Evolutionary conservation across 768 basidiomycete genomes (phyloP).

Genomic region (Cyclocybe cylindracea): DNA sequence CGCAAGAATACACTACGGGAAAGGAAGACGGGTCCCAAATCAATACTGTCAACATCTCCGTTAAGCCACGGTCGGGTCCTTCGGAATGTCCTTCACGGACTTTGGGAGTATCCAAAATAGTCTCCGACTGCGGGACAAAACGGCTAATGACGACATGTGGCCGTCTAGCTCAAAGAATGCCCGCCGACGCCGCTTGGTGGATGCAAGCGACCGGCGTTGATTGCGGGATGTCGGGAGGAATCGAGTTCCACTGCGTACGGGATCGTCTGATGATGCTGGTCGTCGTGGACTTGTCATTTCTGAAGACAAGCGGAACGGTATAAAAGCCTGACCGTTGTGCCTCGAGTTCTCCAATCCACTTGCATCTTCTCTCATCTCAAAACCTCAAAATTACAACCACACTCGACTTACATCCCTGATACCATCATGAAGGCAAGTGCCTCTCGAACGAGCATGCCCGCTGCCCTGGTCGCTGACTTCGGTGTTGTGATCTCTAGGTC

Average conservation of each 20-base stretch:
- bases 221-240: conserved; percentile 12
- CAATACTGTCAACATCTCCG: too few relatives aligned
- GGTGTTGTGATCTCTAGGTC: conserved; percentile 39
- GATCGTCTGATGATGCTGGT: conserved; percentile 15
- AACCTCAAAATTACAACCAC: background rate
- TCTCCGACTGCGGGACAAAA: too few relatives aligned
- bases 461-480: conserved; percentile 7
- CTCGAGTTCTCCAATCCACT: conserved; percentile 1
- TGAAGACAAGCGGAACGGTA: conserved; percentile 8
- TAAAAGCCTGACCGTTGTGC: conserved; percentile 14
- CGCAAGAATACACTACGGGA: too few relatives aligned
- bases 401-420: background rate
- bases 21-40: too few relatives aligned
- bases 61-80: too few relatives aligned
- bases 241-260: conserved; percentile 9
- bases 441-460: background rate
- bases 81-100: too few relatives aligned
- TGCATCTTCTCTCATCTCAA: background rate
- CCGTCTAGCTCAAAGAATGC: too few relatives aligned
- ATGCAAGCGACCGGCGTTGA: too few relatives aligned
- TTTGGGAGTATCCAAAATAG: too few relatives aligned
- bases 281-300: conserved; percentile 7
- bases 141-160: too few relatives aligned
- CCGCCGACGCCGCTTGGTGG: too few relatives aligned
- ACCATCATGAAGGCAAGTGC: conserved; percentile 19